phyloP scores from a whole-genome alignment of 2,329 filamentous ascomycete species.

The Orbilia blumenaviensis region DNA sequence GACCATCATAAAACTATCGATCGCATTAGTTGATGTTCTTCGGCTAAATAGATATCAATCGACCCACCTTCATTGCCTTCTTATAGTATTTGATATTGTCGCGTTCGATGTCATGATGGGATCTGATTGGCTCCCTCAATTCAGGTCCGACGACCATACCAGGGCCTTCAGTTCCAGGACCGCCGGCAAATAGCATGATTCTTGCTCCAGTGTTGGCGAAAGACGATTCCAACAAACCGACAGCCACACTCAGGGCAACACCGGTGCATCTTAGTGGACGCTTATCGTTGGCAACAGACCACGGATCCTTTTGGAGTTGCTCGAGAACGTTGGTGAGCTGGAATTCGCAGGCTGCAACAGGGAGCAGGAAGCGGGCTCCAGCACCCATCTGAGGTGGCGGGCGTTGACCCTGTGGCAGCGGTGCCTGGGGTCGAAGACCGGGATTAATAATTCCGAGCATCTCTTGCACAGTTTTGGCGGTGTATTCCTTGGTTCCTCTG shows the following conservation, averaged over 20 bases:
- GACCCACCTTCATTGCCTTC: slow-evolving; percentile 88
- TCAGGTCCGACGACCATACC: slow-evolving; percentile 97
- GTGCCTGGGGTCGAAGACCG: slow-evolving; percentile 76
- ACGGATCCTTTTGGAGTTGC: slow-evolving; percentile 94
- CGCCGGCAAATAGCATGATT: slow-evolving; percentile 97
- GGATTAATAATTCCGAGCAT: slow-evolving; percentile 88
- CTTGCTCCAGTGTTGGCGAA: slow-evolving; percentile 95
- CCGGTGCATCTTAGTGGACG: slow-evolving; percentile 91
- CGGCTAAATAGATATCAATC: neutral
- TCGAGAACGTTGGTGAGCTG: slow-evolving; percentile 96
- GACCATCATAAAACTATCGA: slow-evolving; percentile 82
- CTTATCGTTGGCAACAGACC: slow-evolving; percentile 94
- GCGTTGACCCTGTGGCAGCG: slow-evolving; percentile 67
- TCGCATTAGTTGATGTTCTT: slow-evolving; percentile 57
- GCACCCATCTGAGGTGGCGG: slow-evolving; percentile 73
- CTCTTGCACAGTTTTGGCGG: slow-evolving; percentile 98
- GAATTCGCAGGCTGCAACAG: slow-evolving; percentile 94
- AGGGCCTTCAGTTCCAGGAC: slow-evolving; percentile 92
- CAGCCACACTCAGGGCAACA: slow-evolving; percentile 93
- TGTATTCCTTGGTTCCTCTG: slow-evolving; percentile 95
- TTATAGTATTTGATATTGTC: slow-evolving; percentile 99
- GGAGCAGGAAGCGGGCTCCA: slow-evolving; percentile 87
- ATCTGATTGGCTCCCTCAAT: slow-evolving; percentile 93
- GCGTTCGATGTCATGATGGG: slow-evolving; percentile 97
- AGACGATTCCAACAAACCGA: slow-evolving; percentile 89